Conservation (phyloP, 371 early-diverging fungal genomes). For the Globomyces sp. region DNA sequence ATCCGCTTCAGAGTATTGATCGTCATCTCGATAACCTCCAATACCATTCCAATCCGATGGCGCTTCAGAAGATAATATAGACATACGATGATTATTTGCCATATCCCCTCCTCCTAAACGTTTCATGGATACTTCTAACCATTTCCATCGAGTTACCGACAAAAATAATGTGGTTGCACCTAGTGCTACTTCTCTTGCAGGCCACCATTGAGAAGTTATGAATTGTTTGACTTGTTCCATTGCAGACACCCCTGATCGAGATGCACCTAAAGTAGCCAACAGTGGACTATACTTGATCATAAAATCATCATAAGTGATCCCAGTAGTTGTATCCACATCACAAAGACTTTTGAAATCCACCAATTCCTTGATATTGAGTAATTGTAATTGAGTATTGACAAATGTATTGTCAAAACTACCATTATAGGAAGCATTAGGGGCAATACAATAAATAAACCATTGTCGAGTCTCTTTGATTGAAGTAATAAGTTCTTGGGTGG, state of each 20-base stretch:
- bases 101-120: constrained; percentile 12
- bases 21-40: constrained; percentile 3
- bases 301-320: constrained; percentile 16
- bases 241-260: constrained; percentile 3
- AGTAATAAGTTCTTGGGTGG: constrained; percentile 75
- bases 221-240: constrained; percentile 14
- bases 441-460: constrained; percentile 84
- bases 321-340: constrained; percentile 13
- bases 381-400: constrained; percentile 30
- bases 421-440: constrained; percentile 6
- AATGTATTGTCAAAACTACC: constrained; percentile 37
- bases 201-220: constrained; percentile 17
- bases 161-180: constrained; percentile 20
- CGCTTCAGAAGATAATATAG: neutral
- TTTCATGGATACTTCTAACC: constrained; percentile 9
- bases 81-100: neutral
- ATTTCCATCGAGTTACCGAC: constrained; percentile 14
- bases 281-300: constrained; percentile 8
- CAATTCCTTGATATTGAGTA: constrained; percentile 63
- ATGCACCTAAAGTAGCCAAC: constrained; percentile 7
- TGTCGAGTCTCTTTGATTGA: constrained; percentile 79
- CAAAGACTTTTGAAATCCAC: constrained; percentile 37
- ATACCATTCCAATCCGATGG: neutral
- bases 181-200: constrained; percentile 20
- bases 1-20: constrained; percentile 15